Base-by-base conservation (phyloP, 2,329 filamentous ascomycete species). In the Ceratocystis harringtonii region DNA sequence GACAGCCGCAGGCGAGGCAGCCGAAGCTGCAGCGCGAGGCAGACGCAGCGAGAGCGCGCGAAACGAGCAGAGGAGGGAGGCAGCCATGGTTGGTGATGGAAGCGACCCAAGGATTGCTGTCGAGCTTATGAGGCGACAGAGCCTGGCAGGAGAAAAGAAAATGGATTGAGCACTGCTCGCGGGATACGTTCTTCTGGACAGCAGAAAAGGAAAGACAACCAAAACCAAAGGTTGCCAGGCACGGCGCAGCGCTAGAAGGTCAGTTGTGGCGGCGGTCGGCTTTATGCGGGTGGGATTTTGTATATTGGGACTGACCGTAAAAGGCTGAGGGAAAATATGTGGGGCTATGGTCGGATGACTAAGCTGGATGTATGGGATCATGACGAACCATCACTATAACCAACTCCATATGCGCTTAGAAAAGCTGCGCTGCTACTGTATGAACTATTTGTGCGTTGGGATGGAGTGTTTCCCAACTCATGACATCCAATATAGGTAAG, bases 1-100 rank as follows among this genome's bases (percentile, higher is more conserved):
- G 44, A 28, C 6, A 2, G 48, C 17, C 2, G 62, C 62, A 5
- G 65, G 60, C 22, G 43, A 15, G 6, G 30, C 25, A 19, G 55
- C 28, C 8, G 17, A 36, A 64, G 44, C 62, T 61, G 32, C 62
- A 17, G 25, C 55, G 45, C 62, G 69, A 50, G 62, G 64, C 52
- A 55, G 65, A 67, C 63, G 61, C 63, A 71, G 68, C 62, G 70
- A 68, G 48, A 71, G 67, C 5, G 69, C 67, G 48, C 70, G 58
- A 63, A 71, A 66, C 22, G 69, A 69, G 44, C 68, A 68, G 55
- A 69, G 64, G 50, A 71, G 67, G 50, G 67, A 68, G 12, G 69
- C 64, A 65, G 69, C 65, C 62, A 66, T 69, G 5, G 41, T 28
- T 12, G 19, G 22, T 17, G 30, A 55, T 57, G n/a, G 50, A 15